Conservation (phyloP, 129 eudicot species). For the Smallanthus sonchifolius region DNA sequence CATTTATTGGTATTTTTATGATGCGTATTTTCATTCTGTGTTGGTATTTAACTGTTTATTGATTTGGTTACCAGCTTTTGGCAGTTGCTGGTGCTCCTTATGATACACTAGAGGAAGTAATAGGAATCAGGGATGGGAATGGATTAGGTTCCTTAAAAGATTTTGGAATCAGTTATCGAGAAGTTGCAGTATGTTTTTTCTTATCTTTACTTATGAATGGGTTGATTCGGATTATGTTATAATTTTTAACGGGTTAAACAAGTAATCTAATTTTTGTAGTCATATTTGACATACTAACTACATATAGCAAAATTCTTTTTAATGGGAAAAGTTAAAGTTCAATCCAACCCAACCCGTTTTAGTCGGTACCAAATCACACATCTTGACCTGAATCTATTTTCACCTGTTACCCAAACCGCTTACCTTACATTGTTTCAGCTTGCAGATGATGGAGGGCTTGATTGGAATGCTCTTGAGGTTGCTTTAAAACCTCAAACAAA, state of each 20-base stretch:
- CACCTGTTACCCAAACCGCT: not conserved
- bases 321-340: not conserved
- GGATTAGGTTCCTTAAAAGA: slow-evolving; percentile 80
- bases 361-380: not conserved
- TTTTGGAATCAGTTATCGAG: slow-evolving; percentile 82
- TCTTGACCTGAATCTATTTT: not conserved
- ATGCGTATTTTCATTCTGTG: not conserved
- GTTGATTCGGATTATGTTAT: not conserved
- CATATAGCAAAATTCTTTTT: not conserved
- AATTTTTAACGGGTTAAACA: not conserved
- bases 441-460: slow-evolving; percentile 89
- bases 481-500: slow-evolving; percentile 79
- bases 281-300: not conserved
- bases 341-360: not conserved
- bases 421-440: slow-evolving; percentile 46
- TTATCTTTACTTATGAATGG: not conserved
- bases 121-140: slow-evolving; percentile 78
- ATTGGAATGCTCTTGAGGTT: slow-evolving; percentile 67
- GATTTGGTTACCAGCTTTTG: slow-evolving; percentile 60
- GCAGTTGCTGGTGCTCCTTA: slow-evolving; percentile 99
- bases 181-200: slow-evolving; percentile 67
- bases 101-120: slow-evolving; percentile 96
- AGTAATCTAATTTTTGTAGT: not conserved
- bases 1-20: not conserved
- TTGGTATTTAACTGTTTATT: not conserved